Evolutionary conservation across 2,329 filamentous ascomycete genomes (phyloP).

Genomic region (Talaromyces sp.): DNA sequence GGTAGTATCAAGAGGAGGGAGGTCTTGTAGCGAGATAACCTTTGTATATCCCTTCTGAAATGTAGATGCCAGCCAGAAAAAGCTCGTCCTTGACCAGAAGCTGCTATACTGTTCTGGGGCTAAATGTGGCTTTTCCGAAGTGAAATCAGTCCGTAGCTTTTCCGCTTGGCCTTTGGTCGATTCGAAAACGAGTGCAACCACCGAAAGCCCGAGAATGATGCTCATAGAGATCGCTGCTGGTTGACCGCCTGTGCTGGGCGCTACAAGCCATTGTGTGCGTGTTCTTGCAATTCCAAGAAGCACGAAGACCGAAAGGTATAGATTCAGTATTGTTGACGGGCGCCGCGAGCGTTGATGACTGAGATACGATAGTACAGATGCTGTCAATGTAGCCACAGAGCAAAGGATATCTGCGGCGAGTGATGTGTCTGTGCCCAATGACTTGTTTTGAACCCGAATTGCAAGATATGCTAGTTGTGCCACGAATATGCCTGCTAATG

Average conservation of each 20-base stretch:
- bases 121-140: background rate
- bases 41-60: background rate
- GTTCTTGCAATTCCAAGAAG: background rate
- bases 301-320: background rate
- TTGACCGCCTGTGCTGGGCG: background rate
- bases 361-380: background rate
- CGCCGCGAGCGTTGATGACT: background rate
- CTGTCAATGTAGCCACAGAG: background rate
- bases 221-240: background rate
- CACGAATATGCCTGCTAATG: background rate
- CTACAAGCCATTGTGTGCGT: background rate
- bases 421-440: background rate
- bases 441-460: background rate
- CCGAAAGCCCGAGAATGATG: background rate
- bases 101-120: background rate
- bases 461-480: background rate
- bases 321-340: background rate
- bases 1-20: background rate
- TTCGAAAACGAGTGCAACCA: background rate
- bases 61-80: background rate
- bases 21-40: background rate
- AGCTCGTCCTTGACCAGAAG: background rate
- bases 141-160: background rate
- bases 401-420: background rate
- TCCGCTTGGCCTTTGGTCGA: background rate